These are phyloP conservation scores for Suillus lakei DNA, from an alignment of 768 basidiomycete genomes.

Conservation along the genomic window DNA sequence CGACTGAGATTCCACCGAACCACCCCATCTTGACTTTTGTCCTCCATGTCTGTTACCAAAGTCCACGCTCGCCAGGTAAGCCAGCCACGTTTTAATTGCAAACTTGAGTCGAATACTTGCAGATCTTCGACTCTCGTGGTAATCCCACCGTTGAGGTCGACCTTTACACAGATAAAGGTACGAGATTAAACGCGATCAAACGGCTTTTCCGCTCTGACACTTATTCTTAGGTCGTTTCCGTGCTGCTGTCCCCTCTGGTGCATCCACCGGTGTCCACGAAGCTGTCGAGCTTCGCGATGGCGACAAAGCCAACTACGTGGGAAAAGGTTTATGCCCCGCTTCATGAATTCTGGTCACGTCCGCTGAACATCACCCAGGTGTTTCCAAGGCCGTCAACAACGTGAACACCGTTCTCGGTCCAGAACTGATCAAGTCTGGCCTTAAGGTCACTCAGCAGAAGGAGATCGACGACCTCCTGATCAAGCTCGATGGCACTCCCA, in stretches of 20 bases:
- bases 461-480: slow-evolving; percentile 98
- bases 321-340: slow-evolving; percentile 73
- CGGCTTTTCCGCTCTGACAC: slow-evolving; percentile 7
- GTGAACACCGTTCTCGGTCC: slow-evolving; percentile 93
- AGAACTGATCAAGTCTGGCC: slow-evolving; percentile 80
- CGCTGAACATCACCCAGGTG: slow-evolving; percentile 56
- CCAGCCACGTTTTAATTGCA: slow-evolving; percentile 4
- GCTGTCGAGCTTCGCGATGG: slow-evolving; percentile 98
- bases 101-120: slow-evolving; percentile 21
- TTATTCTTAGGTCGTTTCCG: slow-evolving; percentile 79
- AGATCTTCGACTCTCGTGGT: slow-evolving; percentile 99
- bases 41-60: slow-evolving; percentile 89
- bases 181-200: slow-evolving; percentile 21
- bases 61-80: slow-evolving; percentile 90
- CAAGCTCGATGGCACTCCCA: slow-evolving; percentile 95
- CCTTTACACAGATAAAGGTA: slow-evolving; percentile 86
- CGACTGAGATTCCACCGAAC: slow-evolving; percentile 2
- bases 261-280: slow-evolving; percentile 97
- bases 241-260: slow-evolving; percentile 95
- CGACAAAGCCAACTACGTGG: slow-evolving; percentile 90
- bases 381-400: slow-evolving; percentile 90
- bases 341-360: background rate
- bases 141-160: slow-evolving; percentile 98
- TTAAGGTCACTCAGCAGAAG: slow-evolving; percentile 89
- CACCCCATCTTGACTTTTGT: slow-evolving; percentile 29